These are phyloP conservation scores for Pseudogymnoascus sp. DNA, from an alignment of 2,329 filamentous ascomycete species.

Conservation along the genomic window DNA sequence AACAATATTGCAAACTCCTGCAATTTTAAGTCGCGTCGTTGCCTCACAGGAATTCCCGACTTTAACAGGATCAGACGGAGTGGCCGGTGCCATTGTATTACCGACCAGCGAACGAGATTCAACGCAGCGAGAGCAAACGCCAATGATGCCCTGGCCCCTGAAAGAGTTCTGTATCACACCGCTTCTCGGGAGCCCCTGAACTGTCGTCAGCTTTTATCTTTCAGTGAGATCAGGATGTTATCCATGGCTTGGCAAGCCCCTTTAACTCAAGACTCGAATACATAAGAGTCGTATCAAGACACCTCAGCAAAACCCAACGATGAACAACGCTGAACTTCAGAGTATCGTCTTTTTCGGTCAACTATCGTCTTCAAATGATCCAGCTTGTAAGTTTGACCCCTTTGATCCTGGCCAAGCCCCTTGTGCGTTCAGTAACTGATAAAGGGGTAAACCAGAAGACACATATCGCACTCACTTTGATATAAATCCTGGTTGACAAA, in stretches of 20 bases:
- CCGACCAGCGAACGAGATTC: not conserved
- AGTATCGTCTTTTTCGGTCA: not conserved
- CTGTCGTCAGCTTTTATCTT: not conserved
- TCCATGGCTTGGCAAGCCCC: not conserved
- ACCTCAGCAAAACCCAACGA: not conserved
- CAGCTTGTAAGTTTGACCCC: not conserved
- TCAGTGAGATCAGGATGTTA: not conserved
- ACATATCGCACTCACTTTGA: not conserved
- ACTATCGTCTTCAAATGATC: not conserved
- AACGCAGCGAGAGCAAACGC: not conserved
- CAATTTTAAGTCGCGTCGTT: not conserved
- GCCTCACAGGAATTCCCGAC: not conserved
- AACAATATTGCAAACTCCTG: not conserved
- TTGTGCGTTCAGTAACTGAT: not conserved
- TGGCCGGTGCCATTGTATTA: not conserved
- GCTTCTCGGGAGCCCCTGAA: not conserved
- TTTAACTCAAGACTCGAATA: not conserved
- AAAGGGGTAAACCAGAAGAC: not conserved
- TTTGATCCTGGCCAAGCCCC: not conserved
- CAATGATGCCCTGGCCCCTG: not conserved
- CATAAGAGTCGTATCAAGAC: not conserved
- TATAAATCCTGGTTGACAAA: not conserved
- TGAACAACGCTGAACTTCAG: not conserved
- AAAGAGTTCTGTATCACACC: not conserved
- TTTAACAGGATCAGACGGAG: not conserved